Evolutionary conservation across 768 basidiomycete species (phyloP), one percentile per base, ranked within the genome.

Genomic region (Coprinopsis cinerea): DNA sequence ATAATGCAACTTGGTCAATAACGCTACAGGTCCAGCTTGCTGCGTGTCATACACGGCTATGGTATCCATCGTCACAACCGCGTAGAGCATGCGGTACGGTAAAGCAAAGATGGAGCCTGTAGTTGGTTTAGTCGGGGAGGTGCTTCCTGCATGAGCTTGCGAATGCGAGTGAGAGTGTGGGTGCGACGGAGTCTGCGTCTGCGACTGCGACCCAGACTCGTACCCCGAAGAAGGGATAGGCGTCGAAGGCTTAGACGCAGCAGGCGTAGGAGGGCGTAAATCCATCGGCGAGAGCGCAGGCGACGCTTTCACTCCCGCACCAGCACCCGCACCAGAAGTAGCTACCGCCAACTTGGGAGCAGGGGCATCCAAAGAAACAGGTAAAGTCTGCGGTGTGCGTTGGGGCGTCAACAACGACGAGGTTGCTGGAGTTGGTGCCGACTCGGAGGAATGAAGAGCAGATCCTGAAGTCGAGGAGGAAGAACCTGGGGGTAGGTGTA

Each of bases 21-120:
- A 70, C 59, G 92, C 92, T 45, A 97, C 77, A 0, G 96, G 96
- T 2, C 85, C 81, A 1, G 90, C 79, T 70, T 98, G 95, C 68
- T 98, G 96, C 3, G 94, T 98, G 63, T 99, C 96, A 62, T 99
- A 93, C 46, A 99, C 85, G 23, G 88, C 78, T 39, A 99, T 82
- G 0, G 91, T 85, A 66, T 99, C 96, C 83, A 93, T 96, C 18
- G 95, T 96, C 43, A 92, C 87, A 14, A 98, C 92, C 1, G 96
- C 92, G 59, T 87, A 98, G 36, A 97, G 67, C 85, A 97, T 88
- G 44, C 96, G 77, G 65, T 98, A 97, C 2, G 94, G 90, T 42
- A 98, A 67, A 7, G 88, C 80, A 62, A 98, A 97, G 2, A 96
- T 73, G 13, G 89, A 85, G 14, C 77, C 79, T 0, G 78, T 74